Base-by-base conservation (phyloP, 1,284 basidiomycete genomes). In the Puccinia novopanici region DNA sequence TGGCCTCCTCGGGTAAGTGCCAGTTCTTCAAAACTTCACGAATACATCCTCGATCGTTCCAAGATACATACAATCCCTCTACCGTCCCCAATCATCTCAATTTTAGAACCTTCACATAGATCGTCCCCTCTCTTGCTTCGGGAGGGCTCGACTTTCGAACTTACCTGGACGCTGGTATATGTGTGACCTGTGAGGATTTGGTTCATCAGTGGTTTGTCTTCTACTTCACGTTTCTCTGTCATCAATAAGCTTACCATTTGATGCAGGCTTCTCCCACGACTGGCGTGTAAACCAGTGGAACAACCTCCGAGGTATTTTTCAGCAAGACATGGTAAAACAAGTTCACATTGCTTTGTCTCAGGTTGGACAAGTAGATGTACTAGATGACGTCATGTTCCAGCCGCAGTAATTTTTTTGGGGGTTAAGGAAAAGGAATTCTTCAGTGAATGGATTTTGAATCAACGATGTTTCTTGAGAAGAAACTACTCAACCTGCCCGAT, bases 21-120 rank as follows among this genome's bases (percentile, higher is more conserved):
- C 93, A 94, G 85, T 91, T 92, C 73, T 88, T 87, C 54, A 94
- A 87, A 76, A 94, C 89, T 80, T 88, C 86, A 54, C 89, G 88
- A 83, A 94, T 91, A 55, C 88, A 90, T 59, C 92, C 93, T 86
- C 92, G 93, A 88, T 98, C 93, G 81, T 91, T 90, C 84, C 93
- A 89, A n/a, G 91, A 92, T 82, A 95, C 88, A 85, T 92, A 95
- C 12, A 80, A 24, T 37, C 77, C 77, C 77, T 80, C 77, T 80
- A n/a, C 42, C 22, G 68, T 45, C 55, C 45, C 45, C 67, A 52
- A 70, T 30, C 42, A 70, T 50, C 10, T 50, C n/a, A 70, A 34
- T 27, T 70, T 70, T 27, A 70, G 27, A 52, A 22, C 50, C 27
- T 19, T 27, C 19, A 13, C 40, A 9, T 13, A 34, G 27, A 50